phyloP scores from a whole-genome alignment of 768 basidiomycete species.

The Auriculariales sp. region DNA sequence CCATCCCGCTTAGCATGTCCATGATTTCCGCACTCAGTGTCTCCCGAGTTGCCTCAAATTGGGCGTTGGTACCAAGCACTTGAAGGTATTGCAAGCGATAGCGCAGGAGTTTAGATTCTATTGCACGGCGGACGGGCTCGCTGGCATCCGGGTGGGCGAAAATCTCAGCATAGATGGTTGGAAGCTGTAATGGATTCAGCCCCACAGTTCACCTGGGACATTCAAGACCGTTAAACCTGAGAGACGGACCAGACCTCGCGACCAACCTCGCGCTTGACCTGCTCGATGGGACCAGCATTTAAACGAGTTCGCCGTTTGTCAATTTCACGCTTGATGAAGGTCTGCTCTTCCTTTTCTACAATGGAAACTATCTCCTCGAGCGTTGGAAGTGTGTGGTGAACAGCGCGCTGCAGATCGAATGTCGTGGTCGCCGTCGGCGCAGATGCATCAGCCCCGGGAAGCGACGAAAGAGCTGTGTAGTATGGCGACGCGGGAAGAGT shows the following conservation, averaged over 20 bases:
- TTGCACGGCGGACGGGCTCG: slow-evolving; percentile 63
- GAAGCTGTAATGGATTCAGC: slow-evolving; percentile 31
- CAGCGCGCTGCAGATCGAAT: slow-evolving; percentile 36
- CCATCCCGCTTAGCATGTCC: slow-evolving; percentile 55
- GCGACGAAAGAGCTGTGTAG: slow-evolving; percentile 41
- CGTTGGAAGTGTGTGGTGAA: slow-evolving; percentile 55
- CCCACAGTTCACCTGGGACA: background rate
- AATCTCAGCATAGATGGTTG: slow-evolving; percentile 60
- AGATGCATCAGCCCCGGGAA: slow-evolving; percentile 68
- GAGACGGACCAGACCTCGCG: slow-evolving; percentile 50
- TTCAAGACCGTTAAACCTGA: slow-evolving; percentile 25
- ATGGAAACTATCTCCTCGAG: slow-evolving; percentile 59
- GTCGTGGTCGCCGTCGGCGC: slow-evolving; percentile 51
- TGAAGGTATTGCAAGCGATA: slow-evolving; percentile 48
- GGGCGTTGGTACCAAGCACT: slow-evolving; percentile 25
- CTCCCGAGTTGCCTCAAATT: slow-evolving; percentile 24
- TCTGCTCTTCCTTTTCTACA: slow-evolving; percentile 48
- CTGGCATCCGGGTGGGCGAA: slow-evolving; percentile 66
- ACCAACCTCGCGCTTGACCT: slow-evolving; percentile 47
- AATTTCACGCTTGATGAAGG: slow-evolving; percentile 47
- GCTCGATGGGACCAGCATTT: slow-evolving; percentile 44
- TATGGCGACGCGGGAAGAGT: slow-evolving; percentile 63
- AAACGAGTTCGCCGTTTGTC: slow-evolving; percentile 67
- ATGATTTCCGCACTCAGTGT: slow-evolving; percentile 48
- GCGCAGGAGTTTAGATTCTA: slow-evolving; percentile 61